Evolutionary conservation across 2,329 filamentous ascomycete genomes (phyloP).

Genomic region (Fusarium sp.): DNA sequence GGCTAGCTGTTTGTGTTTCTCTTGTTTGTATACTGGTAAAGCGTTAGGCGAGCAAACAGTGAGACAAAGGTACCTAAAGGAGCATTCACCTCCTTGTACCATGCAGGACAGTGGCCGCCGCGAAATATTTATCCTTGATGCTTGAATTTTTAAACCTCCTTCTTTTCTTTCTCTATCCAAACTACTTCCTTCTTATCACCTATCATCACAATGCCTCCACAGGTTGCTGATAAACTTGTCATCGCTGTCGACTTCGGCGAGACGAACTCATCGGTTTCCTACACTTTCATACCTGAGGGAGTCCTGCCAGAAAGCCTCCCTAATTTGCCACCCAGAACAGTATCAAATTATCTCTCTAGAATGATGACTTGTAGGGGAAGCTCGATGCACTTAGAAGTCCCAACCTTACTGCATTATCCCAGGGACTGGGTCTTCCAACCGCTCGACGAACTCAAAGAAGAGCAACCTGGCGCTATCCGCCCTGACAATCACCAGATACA

Average conservation of each 20-base stretch:
- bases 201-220: not conserved
- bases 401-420: not conserved
- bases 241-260: conserved; percentile 10
- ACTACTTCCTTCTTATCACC: too few species aligned
- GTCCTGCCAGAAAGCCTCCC: not conserved
- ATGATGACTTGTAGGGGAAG: not conserved
- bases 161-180: not conserved
- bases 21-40: too few species aligned
- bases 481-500: not conserved
- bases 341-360: not conserved
- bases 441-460: not conserved
- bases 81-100: too few species aligned
- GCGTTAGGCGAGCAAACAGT: too few species aligned
- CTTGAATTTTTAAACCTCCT: not conserved
- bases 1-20: too few species aligned
- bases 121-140: too few species aligned
- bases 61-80: too few species aligned
- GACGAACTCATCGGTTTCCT: not conserved
- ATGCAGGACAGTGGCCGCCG: too few species aligned
- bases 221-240: not conserved
- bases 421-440: not conserved
- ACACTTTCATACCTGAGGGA: not conserved
- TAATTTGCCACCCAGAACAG: not conserved
- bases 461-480: not conserved
- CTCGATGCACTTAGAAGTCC: not conserved